Percentiles rank a stretch among this genome's conserved stretches.
Conservation (phyloP, 129 eudicot species). For the Helichrysum umbraculigerum region DNA sequence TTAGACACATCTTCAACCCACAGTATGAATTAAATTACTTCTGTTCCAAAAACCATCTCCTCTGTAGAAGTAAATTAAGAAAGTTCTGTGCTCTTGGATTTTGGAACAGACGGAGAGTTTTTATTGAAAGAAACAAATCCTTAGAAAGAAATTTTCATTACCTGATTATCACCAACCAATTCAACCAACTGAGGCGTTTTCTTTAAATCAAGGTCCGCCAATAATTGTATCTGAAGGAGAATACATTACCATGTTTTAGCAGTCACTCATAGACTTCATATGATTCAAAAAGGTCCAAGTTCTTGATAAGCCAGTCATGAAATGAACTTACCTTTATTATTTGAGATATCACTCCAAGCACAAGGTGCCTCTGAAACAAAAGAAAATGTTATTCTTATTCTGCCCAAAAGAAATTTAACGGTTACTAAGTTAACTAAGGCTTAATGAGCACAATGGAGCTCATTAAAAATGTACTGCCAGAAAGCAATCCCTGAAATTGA, state of each 20-base stretch:
- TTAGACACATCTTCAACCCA: not conserved
- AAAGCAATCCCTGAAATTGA: not conserved
- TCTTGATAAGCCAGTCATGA: not conserved
- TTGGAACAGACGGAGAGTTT: not conserved
- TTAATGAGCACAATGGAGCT: not conserved
- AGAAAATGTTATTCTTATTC: conserved; percentile 25
- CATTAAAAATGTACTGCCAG: not conserved
- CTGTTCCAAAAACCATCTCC: not conserved
- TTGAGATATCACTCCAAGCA: conserved; percentile 94
- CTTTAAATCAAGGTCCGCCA: conserved; percentile 90
- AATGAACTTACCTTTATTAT: conserved; percentile 70
- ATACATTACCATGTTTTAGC: conserved; percentile 20
- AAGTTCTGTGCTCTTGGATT: not conserved
- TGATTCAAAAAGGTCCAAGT: not conserved
- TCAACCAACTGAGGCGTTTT: conserved; percentile 94
- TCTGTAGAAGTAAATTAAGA: not conserved
- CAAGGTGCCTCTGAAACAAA: conserved; percentile 88
- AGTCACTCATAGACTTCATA: conserved; percentile 6
- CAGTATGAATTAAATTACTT: not conserved
- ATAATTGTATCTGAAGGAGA: conserved; percentile 70
- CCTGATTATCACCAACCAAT: conserved; percentile 86
- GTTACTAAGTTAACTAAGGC: not conserved
- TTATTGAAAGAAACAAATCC: not conserved
- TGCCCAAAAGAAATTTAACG: not conserved
- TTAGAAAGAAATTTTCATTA: conserved; percentile 14